Conservation (phyloP, 2,329 filamentous ascomycete genomes). For the Sarocladiaceae sp. region DNA sequence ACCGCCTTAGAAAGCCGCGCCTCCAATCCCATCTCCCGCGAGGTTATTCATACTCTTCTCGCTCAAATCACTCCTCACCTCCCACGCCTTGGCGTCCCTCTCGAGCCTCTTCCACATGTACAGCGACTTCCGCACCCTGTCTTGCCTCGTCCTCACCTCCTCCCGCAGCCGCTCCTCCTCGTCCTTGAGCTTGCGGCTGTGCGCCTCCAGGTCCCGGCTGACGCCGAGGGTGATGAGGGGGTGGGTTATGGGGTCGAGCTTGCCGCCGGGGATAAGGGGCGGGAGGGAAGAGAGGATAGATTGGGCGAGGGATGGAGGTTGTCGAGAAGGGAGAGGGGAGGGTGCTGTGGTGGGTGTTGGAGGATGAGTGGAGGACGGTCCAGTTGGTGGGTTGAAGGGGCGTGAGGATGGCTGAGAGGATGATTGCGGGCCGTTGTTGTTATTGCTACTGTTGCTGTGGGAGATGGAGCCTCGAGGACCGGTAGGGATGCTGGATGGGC, state of each 20-base stretch:
- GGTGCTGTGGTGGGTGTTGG: not conserved
- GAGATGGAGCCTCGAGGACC: slow-evolving; percentile 35
- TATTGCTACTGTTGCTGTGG: slow-evolving; percentile 27
- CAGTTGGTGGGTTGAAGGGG: slow-evolving; percentile 53
- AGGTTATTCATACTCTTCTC: slow-evolving; percentile 51
- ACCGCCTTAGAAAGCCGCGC: slow-evolving; percentile 42
- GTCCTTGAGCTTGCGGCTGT: slow-evolving; percentile 47
- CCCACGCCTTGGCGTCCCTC: slow-evolving; percentile 46
- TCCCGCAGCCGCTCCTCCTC: slow-evolving; percentile 52
- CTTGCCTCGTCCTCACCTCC: slow-evolving; percentile 47
- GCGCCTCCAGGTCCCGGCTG: slow-evolving; percentile 46
- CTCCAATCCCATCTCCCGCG: slow-evolving; percentile 48
- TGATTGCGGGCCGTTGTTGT: slow-evolving; percentile 35
- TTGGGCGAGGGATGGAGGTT: slow-evolving; percentile 37
- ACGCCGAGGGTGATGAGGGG: slow-evolving; percentile 38
- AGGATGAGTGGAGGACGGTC: slow-evolving; percentile 30
- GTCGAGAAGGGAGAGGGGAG: not conserved
- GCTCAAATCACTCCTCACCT: slow-evolving; percentile 49
- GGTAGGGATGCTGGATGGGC: slow-evolving; percentile 39
- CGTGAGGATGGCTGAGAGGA: slow-evolving; percentile 17
- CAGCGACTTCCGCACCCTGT: slow-evolving; percentile 46
- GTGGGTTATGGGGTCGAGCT: slow-evolving; percentile 40
- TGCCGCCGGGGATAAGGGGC: slow-evolving; percentile 47
- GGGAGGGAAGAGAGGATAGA: slow-evolving; percentile 45
- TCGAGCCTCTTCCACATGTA: slow-evolving; percentile 48